Base-by-base conservation (phyloP, 2,329 filamentous ascomycete species). In the Fusarium sp. region DNA sequence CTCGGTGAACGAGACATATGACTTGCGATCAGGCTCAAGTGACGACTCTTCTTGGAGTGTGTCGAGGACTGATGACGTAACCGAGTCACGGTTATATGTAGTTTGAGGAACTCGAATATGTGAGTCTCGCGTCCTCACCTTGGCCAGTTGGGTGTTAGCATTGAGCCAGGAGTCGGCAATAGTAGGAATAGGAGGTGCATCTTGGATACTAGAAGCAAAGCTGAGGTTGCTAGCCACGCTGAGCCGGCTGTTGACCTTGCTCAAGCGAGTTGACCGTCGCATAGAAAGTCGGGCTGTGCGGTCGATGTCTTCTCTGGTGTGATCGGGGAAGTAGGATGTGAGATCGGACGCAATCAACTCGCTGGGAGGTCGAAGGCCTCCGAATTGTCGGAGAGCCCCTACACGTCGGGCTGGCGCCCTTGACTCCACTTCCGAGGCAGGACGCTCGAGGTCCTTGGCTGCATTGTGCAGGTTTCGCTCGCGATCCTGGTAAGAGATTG, bases 321-420 rank as follows among this genome's bases (percentile, higher is more conserved):
- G 95, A 75, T 97, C 94, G 0, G 96, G 96, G 85, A 99, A 99
- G 83, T 98, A 99, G 0, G 94, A 97, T 2, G 93, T 96, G 62
- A 99, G 84, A 77, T 99, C 96, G 23, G 96, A 97, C 28, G 95
- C 95, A 76, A 99, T 99, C 77, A 99, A 88, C 82, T 99, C 96
- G 81, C 95, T 98, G 2, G 96, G 96, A 18, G 96, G 96, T 72
- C 96, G 87, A 69, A 96, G 90, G 34, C 95, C 95, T 74, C 97
- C 96, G 80, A 98, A 98, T 69, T 92, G 91, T 69, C 92, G 89
- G 45, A 94, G 83, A 30, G 89, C 58, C 20, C 67, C 84, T 75
- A 88, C 88, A 62, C 81, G 81, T 38, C 75, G 78, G 46, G 76
- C 79, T 45, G 83, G 81, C 46, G 47, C 47, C 47, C 83, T 78